Conservation (phyloP, 257 asterid genomes). For the Parsonsia alboflavescens region DNA sequence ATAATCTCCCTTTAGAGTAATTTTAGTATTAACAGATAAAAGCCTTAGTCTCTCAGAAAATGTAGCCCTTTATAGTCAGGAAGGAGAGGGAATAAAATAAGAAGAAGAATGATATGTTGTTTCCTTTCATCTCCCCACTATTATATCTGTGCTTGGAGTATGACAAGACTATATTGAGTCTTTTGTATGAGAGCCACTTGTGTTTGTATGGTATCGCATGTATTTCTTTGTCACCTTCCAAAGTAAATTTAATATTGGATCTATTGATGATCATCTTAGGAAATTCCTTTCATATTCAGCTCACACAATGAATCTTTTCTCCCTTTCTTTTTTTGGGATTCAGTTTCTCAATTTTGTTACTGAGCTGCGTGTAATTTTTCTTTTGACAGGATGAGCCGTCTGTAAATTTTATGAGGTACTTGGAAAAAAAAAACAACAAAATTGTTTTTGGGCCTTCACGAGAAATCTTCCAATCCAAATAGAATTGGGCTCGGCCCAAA, state of each 20-base stretch:
- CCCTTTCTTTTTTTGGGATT: neutral
- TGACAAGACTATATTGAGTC: neutral
- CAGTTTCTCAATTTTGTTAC: neutral
- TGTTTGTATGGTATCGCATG: neutral
- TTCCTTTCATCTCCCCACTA: neutral
- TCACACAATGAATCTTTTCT: neutral
- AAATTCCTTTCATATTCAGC: neutral
- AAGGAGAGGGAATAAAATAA: neutral
- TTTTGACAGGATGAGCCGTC: slow-evolving; percentile 4
- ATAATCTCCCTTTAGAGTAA: neutral
- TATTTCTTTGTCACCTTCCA: too few species aligned
- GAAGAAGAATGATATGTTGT: neutral
- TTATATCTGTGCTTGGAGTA: neutral
- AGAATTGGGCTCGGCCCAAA: neutral
- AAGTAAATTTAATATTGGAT: neutral
- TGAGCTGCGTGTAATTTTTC: neutral
- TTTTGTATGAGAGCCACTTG: neutral
- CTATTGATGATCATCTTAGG: neutral
- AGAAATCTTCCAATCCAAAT: neutral
- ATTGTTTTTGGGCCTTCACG: neutral
- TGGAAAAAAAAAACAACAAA: too few species aligned
- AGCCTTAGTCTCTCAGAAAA: slow-evolving; percentile 3
- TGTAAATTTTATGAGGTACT: neutral
- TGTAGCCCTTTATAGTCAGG: slow-evolving; percentile 6
- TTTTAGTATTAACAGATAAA: neutral